Evolutionary conservation across 805 yeast species (phyloP).

Genomic region (Candida dendrica): DNA sequence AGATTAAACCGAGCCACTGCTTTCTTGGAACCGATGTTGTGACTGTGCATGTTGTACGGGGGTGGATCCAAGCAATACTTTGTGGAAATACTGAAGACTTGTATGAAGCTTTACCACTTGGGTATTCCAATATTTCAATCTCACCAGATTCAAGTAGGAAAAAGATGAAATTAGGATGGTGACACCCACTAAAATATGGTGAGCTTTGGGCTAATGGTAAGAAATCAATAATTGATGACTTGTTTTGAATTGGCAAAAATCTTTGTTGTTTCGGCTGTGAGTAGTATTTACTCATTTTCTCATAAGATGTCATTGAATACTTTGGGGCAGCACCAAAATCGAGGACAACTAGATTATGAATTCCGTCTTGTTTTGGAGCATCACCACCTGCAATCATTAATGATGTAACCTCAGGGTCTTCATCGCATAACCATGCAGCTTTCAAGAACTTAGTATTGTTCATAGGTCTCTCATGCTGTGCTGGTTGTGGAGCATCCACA

Average conservation of each 20-base stretch:
- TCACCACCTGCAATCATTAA: conserved; percentile 67
- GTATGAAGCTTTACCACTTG: conserved; percentile 44
- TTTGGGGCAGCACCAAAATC: conserved; percentile 78
- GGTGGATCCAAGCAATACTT: conserved; percentile 69
- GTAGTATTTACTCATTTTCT: conserved; percentile 74
- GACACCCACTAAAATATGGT: conserved; percentile 77
- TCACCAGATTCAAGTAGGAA: conserved; percentile 58
- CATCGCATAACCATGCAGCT: conserved; percentile 71
- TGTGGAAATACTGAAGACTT: conserved; percentile 70
- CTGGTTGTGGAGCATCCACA: conserved; percentile 43
- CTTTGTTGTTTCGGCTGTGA: conserved; percentile 49
- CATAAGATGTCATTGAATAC: conserved; percentile 76
- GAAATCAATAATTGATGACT: conserved; percentile 37
- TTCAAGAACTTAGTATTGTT: conserved; percentile 36
- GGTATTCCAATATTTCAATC: conserved; percentile 51
- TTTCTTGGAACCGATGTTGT: conserved; percentile 53
- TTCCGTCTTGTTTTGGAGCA: conserved; percentile 31
- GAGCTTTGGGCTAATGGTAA: conserved; percentile 50
- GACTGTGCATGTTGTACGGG: conserved; percentile 51
- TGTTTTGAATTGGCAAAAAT: conserved; percentile 46
- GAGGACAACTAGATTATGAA: conserved; percentile 43
- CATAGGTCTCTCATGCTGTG: conserved; percentile 9
- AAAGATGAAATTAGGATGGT: conserved; percentile 63
- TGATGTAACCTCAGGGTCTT: conserved; percentile 75
- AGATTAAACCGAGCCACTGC: conserved; percentile 77